These are phyloP conservation scores for Vanrija sp. DNA, from an alignment of 1,284 basidiomycete species.

Conservation along the genomic window DNA sequence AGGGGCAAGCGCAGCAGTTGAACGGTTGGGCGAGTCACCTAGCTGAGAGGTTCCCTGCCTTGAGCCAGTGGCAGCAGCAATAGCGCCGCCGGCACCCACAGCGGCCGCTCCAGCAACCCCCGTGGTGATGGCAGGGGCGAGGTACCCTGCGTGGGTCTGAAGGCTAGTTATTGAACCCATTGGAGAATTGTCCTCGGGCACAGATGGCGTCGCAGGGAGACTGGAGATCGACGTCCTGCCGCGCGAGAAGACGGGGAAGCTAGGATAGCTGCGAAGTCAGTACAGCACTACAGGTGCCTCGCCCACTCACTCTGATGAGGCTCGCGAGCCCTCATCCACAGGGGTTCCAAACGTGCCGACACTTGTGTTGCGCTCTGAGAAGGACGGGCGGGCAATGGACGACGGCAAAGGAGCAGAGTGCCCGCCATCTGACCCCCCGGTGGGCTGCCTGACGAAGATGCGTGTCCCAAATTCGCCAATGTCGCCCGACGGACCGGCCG, in stretches of 20 bases:
- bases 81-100: no score
- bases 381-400: not conserved
- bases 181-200: not conserved
- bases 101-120: no score
- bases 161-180: not conserved
- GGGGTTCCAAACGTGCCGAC: slow-evolving; percentile 15
- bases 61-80: no score
- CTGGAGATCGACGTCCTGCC: not conserved
- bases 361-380: slow-evolving; percentile 10
- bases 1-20: no score
- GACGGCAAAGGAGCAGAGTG: not conserved
- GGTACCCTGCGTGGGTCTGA: not conserved
- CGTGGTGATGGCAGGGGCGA: not conserved
- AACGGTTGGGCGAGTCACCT: no score
- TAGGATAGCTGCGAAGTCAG: no score
- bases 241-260: not conserved
- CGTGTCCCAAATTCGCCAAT: slow-evolving; percentile 14
- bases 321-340: not conserved
- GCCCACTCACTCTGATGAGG: not conserved
- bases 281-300: not conserved
- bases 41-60: no score
- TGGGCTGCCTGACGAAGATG: not conserved
- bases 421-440: not conserved
- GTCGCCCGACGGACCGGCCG: not conserved
- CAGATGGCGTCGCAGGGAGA: not conserved